Percentiles rank a stretch among this genome's conserved stretches.
Conservation (phyloP, 2,329 filamentous ascomycete genomes). For the Fusarium zealandicum region DNA sequence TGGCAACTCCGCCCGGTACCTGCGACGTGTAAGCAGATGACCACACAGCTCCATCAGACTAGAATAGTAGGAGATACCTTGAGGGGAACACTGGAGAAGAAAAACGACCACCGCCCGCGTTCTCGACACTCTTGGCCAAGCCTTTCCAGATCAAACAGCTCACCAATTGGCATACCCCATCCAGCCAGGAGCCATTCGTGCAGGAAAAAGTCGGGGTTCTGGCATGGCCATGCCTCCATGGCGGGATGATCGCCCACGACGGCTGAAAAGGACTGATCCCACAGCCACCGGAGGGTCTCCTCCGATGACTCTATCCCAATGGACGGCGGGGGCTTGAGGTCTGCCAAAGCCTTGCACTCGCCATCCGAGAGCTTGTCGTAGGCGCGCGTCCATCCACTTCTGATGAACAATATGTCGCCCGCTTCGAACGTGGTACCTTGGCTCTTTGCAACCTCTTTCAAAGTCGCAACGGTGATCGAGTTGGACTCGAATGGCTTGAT, state of each 20-base stretch:
- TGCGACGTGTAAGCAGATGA: background rate
- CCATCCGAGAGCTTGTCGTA: slow-evolving; percentile 49
- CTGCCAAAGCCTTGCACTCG: slow-evolving; percentile 48
- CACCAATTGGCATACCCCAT: slow-evolving; percentile 60
- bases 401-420: slow-evolving; percentile 65
- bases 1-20: slow-evolving; percentile 24
- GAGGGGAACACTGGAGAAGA: slow-evolving; percentile 42
- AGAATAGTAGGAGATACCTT: slow-evolving; percentile 9
- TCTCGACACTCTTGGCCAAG: slow-evolving; percentile 46
- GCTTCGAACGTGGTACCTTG: slow-evolving; percentile 52
- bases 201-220: slow-evolving; percentile 43
- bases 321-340: slow-evolving; percentile 40
- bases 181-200: slow-evolving; percentile 58
- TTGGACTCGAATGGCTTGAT: slow-evolving; percentile 51
- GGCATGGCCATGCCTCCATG: slow-evolving; percentile 58
- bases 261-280: slow-evolving; percentile 62
- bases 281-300: slow-evolving; percentile 62
- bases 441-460: slow-evolving; percentile 53
- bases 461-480: slow-evolving; percentile 51
- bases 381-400: slow-evolving; percentile 58
- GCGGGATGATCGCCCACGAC: slow-evolving; percentile 62
- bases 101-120: slow-evolving; percentile 49
- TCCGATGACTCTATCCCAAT: slow-evolving; percentile 57
- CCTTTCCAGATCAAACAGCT: slow-evolving; percentile 55
- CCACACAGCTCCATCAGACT: fast-evolving